A percentile compares a stretch with the other conserved stretches of the same genome.
These are phyloP conservation scores for Heliamphora exappendiculata DNA, from an alignment of 148 eudicot genomes.

Conservation along the genomic window DNA sequence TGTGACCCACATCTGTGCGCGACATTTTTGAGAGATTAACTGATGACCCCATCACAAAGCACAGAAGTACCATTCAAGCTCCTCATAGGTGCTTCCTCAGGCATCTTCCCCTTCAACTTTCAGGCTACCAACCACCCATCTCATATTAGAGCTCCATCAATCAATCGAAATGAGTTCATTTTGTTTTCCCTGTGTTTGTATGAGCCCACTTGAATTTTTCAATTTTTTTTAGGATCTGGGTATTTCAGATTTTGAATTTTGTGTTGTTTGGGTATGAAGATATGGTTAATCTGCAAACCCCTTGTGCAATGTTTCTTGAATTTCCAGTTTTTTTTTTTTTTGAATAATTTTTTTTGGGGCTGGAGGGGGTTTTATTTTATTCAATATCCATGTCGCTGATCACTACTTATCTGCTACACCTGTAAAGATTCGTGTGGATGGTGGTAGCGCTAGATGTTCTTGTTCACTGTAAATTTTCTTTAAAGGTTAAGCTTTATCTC, in stretches of 20 bases:
- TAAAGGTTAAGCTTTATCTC: neutral
- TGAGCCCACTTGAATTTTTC: neutral
- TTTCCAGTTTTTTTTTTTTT: no score
- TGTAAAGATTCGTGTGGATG: neutral
- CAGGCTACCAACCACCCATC: slow-evolving; percentile 11
- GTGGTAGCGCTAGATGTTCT: slow-evolving; percentile 2
- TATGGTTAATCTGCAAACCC: neutral
- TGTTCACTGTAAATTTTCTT: neutral
- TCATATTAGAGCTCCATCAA: slow-evolving; percentile 15
- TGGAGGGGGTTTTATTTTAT: neutral
- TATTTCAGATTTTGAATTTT: neutral
- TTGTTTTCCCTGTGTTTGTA: neutral
- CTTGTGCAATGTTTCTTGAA: neutral
- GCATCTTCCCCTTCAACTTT: slow-evolving; percentile 27
- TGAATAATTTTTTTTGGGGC: no score
- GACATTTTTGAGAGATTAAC: slow-evolving; percentile 14
- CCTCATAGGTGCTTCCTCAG: slow-evolving; percentile 35
- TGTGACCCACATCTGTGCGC: no score
- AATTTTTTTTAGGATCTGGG: neutral
- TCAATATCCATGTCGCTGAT: neutral
- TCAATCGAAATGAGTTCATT: neutral
- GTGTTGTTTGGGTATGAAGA: slow-evolving; percentile 8
- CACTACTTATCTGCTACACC: neutral
- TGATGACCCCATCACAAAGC: slow-evolving; percentile 14
- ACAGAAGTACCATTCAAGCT: slow-evolving; percentile 17